phyloP scores from a whole-genome alignment of 306 rosid genomes.

The Castanopsis chinensis region DNA sequence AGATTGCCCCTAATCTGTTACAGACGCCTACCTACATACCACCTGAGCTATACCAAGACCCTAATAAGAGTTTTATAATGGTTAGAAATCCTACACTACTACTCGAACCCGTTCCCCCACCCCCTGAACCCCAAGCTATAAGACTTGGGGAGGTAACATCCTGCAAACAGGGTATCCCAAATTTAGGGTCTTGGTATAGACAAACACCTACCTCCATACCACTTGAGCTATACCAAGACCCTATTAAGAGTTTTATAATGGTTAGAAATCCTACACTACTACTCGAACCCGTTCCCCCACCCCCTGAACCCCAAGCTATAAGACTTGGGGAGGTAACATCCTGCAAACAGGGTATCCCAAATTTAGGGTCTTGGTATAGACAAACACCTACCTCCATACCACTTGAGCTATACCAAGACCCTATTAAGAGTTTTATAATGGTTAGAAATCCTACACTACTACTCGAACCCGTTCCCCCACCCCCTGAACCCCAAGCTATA shows the following conservation, averaged over 20 bases:
- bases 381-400: not conserved
- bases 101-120: no score
- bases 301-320: no score
- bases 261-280: no score
- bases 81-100: no score
- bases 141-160: no score
- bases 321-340: no score
- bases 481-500: no score
- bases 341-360: not conserved
- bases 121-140: no score
- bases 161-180: not conserved
- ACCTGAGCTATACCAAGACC: not conserved
- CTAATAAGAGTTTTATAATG: not conserved
- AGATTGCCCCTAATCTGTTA: not conserved
- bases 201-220: not conserved
- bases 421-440: not conserved
- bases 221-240: not conserved
- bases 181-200: not conserved
- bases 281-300: no score
- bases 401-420: not conserved
- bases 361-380: not conserved
- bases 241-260: not conserved
- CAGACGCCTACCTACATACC: not conserved
- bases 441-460: no score
- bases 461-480: no score